phyloP scores from a whole-genome alignment of 495 filamentous ascomycete species.

The Glutinoglossum americanum region DNA sequence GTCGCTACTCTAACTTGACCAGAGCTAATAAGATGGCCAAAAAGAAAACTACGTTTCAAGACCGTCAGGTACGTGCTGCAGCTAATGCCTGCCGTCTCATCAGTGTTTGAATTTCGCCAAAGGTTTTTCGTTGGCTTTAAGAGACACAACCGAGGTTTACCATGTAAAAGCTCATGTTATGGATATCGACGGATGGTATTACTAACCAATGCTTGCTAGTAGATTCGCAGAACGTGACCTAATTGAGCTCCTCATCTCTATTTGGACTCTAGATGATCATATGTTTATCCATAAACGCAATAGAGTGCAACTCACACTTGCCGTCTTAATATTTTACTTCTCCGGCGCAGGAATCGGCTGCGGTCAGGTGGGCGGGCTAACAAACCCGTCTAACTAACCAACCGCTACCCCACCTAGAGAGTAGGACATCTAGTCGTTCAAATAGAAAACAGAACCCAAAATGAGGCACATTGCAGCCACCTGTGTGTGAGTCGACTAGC shows the following conservation, averaged over 20 bases:
- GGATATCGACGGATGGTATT: background rate
- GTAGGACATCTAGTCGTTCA: no score
- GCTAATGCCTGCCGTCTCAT: slow-evolving; percentile 3
- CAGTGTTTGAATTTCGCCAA: slow-evolving; percentile 8
- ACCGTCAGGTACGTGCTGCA: background rate
- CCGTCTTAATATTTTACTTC: background rate
- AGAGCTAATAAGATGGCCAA: background rate
- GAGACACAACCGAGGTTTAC: background rate
- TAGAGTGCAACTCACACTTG: background rate
- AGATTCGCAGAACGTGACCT: background rate
- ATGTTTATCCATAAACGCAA: background rate
- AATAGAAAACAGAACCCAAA: no score
- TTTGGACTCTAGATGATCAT: background rate
- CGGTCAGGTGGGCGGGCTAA: no score
- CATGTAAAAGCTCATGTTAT: background rate
- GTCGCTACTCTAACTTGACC: background rate
- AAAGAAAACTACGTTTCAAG: background rate
- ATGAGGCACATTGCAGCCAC: no score
- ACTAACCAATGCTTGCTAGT: no score
- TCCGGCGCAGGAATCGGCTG: background rate
- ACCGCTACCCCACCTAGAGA: no score
- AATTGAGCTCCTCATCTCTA: background rate
- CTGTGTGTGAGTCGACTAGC: no score
- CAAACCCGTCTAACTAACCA: no score
- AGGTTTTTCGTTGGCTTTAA: slow-evolving; percentile 1